These are phyloP conservation scores for Trichosanthes truncata DNA, from an alignment of 306 rosid species.

Conservation along the genomic window DNA sequence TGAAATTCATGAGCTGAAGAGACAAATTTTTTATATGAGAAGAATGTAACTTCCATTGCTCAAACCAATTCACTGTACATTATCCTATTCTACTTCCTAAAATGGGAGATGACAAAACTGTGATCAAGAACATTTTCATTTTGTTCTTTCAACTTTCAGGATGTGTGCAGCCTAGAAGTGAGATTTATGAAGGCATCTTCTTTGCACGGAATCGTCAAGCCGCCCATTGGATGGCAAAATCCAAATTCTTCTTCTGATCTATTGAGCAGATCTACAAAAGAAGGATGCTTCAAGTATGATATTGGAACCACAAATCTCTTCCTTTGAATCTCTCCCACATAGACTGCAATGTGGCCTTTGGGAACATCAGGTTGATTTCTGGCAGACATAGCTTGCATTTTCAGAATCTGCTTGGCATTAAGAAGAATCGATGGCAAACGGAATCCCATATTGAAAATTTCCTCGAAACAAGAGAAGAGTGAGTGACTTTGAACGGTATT, in stretches of 20 bases:
- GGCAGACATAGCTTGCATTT: neutral
- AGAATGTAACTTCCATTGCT: neutral
- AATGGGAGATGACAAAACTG: neutral
- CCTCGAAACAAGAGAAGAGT: neutral
- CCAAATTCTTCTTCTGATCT: constrained; percentile 42
- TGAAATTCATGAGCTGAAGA: neutral
- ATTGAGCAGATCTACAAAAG: constrained; percentile 28
- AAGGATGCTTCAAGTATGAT: constrained; percentile 28
- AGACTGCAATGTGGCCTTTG: constrained; percentile 38
- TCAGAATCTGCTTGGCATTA: constrained; percentile 8
- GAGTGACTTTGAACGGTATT: neutral
- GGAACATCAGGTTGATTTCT: constrained; percentile 20
- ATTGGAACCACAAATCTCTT: constrained; percentile 35
- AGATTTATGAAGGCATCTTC: constrained; percentile 30
- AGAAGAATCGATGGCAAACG: constrained; percentile 6
- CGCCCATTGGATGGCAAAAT: constrained; percentile 43
- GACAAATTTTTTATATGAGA: neutral
- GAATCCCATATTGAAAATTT: neutral
- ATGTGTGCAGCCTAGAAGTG: constrained; percentile 11
- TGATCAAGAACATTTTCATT: neutral
- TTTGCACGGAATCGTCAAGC: constrained; percentile 41
- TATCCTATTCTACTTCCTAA: neutral
- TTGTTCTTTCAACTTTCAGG: neutral
- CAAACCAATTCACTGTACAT: neutral
- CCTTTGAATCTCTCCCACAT: constrained; percentile 36